phyloP scores from a whole-genome alignment of 2,329 filamentous ascomycete species.

The Thelonectria olida region DNA sequence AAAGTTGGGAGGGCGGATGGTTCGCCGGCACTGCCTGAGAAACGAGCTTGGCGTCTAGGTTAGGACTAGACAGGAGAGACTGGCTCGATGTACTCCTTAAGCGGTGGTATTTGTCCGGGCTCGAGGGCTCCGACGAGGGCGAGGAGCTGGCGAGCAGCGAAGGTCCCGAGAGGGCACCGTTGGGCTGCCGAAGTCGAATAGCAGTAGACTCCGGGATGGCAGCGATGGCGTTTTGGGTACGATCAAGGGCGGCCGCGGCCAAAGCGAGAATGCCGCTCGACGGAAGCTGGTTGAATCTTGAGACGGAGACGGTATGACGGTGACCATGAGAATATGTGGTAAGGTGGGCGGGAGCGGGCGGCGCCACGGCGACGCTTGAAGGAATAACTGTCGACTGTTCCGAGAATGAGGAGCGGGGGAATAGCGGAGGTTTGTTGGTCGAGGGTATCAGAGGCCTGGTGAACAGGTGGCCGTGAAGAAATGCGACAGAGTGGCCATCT shows the following conservation, averaged over 20 bases:
- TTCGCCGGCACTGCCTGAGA: constrained; percentile 41
- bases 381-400: too few relatives aligned
- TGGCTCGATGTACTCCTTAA: constrained; percentile 41
- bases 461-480: constrained; percentile 43
- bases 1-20: constrained; percentile 54
- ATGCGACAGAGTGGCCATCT: constrained; percentile 58
- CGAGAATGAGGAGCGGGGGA: constrained; percentile 43
- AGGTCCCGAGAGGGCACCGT: constrained; percentile 55
- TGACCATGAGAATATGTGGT: constrained; percentile 33
- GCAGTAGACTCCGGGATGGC: constrained; percentile 66
- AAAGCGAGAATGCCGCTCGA: constrained; percentile 58
- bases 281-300: constrained; percentile 52
- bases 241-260: constrained; percentile 71
- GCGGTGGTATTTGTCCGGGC: constrained; percentile 40
- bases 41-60: constrained; percentile 41
- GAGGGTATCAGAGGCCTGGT: constrained; percentile 40
- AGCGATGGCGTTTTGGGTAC: constrained; percentile 68
- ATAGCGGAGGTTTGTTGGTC: constrained; percentile 22
- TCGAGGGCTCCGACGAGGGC: constrained; percentile 42
- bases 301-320: constrained; percentile 39
- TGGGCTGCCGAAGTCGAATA: constrained; percentile 61
- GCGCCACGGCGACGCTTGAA: constrained; percentile 28
- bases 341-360: constrained; percentile 24
- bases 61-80: constrained; percentile 39
- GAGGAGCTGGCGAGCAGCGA: constrained; percentile 54